Percentiles rank a stretch among this genome's conserved stretches.
Conservation (phyloP, 1,139 yeast species). For the Nakaseomyces kungkrabaensis region DNA sequence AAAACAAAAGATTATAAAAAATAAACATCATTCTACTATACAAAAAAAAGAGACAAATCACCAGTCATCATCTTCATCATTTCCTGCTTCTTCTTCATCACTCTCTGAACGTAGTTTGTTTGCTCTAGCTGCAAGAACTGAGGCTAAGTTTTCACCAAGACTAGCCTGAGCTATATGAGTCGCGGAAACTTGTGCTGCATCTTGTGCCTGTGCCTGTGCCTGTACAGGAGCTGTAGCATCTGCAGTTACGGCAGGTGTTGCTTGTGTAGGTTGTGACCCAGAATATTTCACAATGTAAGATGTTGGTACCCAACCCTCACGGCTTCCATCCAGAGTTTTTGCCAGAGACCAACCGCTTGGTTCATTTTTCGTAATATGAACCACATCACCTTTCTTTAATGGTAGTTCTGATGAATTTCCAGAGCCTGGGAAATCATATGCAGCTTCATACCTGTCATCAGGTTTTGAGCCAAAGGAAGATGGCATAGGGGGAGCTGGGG, state of each 20-base stretch:
- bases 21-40: no score
- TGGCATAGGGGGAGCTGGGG: conserved; percentile 63
- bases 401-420: conserved; percentile 77
- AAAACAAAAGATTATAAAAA: no score
- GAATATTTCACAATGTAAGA: conserved; percentile 62
- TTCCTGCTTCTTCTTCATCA: conserved; percentile 66
- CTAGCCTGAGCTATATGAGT: conserved; percentile 21
- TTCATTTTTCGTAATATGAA: conserved; percentile 58
- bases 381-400: conserved; percentile 61
- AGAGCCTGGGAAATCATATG: conserved; percentile 82
- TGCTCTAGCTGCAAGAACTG: conserved; percentile 77
- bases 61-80: conserved; percentile 40
- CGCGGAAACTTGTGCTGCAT: conserved; percentile 1
- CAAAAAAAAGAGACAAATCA: conserved; percentile 8
- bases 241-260: not conserved
- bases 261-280: conserved; percentile 23
- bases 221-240: not conserved
- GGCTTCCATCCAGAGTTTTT: conserved; percentile 59
- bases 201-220: conserved; percentile 8
- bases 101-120: conserved; percentile 65
- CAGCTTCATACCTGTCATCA: conserved; percentile 73
- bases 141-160: conserved; percentile 81
- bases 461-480: conserved; percentile 50
- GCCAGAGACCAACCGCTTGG: conserved; percentile 92
- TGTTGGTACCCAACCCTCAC: conserved; percentile 97